phyloP scores from a whole-genome alignment of 2,329 filamentous ascomycete species.

The Ascochyta fabae region DNA sequence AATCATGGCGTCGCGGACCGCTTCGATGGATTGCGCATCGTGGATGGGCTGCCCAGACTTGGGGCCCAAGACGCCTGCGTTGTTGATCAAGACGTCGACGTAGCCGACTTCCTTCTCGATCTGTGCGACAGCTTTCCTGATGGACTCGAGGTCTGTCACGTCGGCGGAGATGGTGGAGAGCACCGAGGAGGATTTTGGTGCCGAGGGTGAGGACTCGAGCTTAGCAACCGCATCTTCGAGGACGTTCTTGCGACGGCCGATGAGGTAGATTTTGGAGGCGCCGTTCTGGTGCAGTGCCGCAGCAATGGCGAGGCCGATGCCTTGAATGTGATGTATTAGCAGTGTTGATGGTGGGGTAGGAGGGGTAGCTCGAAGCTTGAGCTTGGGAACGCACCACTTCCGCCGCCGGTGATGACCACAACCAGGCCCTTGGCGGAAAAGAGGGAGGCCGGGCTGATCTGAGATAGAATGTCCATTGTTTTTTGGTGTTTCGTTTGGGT shows the following conservation, averaged over 20 bases:
- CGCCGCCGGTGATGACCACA: constrained; percentile 52
- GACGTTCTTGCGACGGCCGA: constrained; percentile 51
- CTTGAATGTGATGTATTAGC: constrained; percentile 27
- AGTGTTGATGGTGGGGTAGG: constrained; percentile 13
- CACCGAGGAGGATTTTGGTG: constrained; percentile 24
- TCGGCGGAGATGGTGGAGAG: constrained; percentile 54
- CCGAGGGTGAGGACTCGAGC: constrained; percentile 42
- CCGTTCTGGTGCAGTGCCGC: constrained; percentile 51
- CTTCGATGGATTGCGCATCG: constrained; percentile 51
- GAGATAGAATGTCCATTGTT: constrained; percentile 46
- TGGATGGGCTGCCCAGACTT: constrained; percentile 50
- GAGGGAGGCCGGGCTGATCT: constrained; percentile 43
- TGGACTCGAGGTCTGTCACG: constrained; percentile 51
- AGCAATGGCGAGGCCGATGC: constrained; percentile 50
- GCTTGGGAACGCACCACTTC: constrained; percentile 45
- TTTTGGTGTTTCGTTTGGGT: background rate
- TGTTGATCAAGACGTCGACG: constrained; percentile 61
- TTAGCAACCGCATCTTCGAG: constrained; percentile 50
- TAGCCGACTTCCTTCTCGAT: constrained; percentile 54
- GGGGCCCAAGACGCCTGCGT: constrained; percentile 58
- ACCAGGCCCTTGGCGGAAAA: constrained; percentile 51
- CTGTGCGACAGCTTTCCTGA: constrained; percentile 50
- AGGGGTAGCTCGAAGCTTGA: constrained; percentile 33
- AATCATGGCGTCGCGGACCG: constrained; percentile 49
- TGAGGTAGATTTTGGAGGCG: constrained; percentile 54